Evolutionary conservation across 2,329 filamentous ascomycete species (phyloP).

Genomic region (Alternaria ethzedia): DNA sequence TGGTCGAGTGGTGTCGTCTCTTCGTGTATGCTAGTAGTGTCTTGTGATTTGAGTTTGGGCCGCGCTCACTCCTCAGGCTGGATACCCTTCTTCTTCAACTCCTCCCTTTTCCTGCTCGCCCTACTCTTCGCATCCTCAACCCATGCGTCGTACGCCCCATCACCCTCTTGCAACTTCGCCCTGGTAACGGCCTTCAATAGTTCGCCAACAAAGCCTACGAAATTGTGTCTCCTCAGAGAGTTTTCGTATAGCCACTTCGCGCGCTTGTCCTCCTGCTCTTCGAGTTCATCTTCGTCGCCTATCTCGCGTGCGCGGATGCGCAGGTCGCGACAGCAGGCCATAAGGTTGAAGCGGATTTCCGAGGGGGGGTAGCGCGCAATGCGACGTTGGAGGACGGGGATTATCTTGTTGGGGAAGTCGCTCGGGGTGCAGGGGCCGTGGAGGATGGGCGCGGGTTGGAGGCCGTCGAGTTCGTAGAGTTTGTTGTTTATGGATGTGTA

Average conservation of each 20-base stretch:
- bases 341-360: conserved; percentile 94
- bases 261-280: conserved; percentile 82
- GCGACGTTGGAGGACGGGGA: conserved; percentile 83
- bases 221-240: conserved; percentile 88
- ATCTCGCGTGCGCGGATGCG: conserved; percentile 78
- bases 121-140: conserved; percentile 69
- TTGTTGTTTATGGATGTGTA: conserved; percentile 82
- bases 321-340: conserved; percentile 89
- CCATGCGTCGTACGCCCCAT: conserved; percentile 74
- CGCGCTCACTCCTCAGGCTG: conserved; percentile 29
- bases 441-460: conserved; percentile 89
- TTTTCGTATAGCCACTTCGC: conserved; percentile 95
- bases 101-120: conserved; percentile 59
- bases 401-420: conserved; percentile 79
- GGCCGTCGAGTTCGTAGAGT: conserved; percentile 92
- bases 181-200: conserved; percentile 85
- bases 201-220: conserved; percentile 93
- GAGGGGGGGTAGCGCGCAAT: conserved; percentile 82
- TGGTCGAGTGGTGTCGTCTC: no score
- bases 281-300: conserved; percentile 79
- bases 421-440: conserved; percentile 77
- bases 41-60: no score
- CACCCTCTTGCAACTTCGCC: conserved; percentile 71
- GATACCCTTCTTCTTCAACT: conserved; percentile 48
- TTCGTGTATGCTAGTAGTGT: no score